Evolutionary conservation across 1,139 yeast species (phyloP), one percentile per base, ranked within the genome.

Genomic region (Candida buenavistaensis): DNA sequence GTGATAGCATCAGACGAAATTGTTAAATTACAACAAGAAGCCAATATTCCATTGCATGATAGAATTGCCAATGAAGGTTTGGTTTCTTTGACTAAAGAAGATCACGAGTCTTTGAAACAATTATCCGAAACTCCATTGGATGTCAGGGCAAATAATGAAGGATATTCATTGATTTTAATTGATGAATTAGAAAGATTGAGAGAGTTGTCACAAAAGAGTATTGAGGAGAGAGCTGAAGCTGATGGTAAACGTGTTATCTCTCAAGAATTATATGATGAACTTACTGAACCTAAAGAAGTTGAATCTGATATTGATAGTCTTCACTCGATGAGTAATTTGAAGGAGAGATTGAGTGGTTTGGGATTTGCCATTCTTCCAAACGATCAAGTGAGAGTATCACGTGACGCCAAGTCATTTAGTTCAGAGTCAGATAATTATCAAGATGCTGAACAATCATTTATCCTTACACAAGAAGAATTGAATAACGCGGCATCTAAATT

Each of bases 371-470:
- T 64, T 11, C 33, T 62, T 7, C 50, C 57, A 12, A 30, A 40
- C 11, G 43, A 45, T 6, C 53, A 52, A 28, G 46, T 45, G 23
- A 40, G 38, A 19, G 40, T 38, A 14, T 30, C 48, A 28, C 30
- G 24, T 19, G 16, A 17, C 35, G 30, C 17, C 8, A 38, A 33
- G 20, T 30, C 37, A 4, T 23, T 28, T 8, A 29, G 32, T 28
- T 32, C 39, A 2, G 36, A 30, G 9, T 24, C 37, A 7, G 38
- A 31, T 6, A 7, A 22, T 12, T 26, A 22, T 10, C 33, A 38
- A 8, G 72, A 65, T 46, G 72, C 72, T 2, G 61, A 61, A 37
- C 62, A 62, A 13, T 55, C 68, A 3, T 59, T 63, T 40, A 46
- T 51, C 69, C 71, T 4, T 46, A 54, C 23, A 48, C 53, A 34